Base-by-base conservation (phyloP, 805 yeast genomes). In the Saccharomyces jurei region DNA sequence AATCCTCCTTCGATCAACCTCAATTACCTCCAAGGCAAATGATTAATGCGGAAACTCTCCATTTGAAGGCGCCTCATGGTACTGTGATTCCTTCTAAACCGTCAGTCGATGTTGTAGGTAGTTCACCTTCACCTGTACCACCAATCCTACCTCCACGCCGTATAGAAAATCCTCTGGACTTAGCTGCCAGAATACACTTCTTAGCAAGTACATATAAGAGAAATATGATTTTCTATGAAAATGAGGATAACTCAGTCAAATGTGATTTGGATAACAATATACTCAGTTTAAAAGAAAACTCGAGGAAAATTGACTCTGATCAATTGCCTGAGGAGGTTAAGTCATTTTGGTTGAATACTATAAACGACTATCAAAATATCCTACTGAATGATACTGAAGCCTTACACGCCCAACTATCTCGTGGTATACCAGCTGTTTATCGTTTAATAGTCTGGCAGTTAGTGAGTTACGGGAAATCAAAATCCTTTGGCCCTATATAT, bases 381-480 rank as follows among this genome's bases (percentile, higher is more conserved):
- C 10, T 36, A 36, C 4, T 36, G 8, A 17, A 36, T 17, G 44
- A 36, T 36, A 36, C 6, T 17, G 44, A 36, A 21, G 8, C 25
- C 17, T 36, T 36, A 17, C 44, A 36, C 25, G 4, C 17, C 17
- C 44, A 36, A 36, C 44, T 36, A 17, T 17, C 83, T 28, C 71
- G 72, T 9, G 97, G 97, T 41, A 83, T 91, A 48, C 97, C 97
- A 11, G 73, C 78, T 41, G 91, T 86, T 57, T 75, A 91, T 50
- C 75, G 97, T 58, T 95, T 96, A 1, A 82, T 90, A 60, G 79
- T 91, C 26, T 91, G 97, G 97, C 97, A 89, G 70, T 74, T 88
- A 50, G 83, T 89, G 50, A 78, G 95, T 27, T 80, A 82, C 56
- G 83, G 94, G 9, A 89, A 89, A 62, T 81, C 84, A 41, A 75